These are phyloP conservation scores for Aspergillus aculeatinus DNA, from an alignment of 2,329 filamentous ascomycete species.

Conservation along the genomic window DNA sequence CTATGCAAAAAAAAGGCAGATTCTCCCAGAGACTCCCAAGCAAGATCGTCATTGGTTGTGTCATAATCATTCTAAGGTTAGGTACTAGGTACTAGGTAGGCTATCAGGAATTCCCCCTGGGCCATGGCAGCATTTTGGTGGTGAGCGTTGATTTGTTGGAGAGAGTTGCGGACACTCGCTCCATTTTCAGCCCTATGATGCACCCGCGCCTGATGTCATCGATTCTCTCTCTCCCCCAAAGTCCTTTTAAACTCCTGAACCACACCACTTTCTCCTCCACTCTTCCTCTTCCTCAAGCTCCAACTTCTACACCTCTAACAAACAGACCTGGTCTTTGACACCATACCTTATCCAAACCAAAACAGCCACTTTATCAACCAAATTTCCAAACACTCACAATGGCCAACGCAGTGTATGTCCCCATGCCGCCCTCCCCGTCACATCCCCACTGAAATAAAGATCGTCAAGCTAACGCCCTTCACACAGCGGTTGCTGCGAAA, in stretches of 20 bases:
- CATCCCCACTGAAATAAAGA: rapidly evolving
- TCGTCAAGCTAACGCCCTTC: background rate
- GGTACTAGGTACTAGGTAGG: too few species aligned
- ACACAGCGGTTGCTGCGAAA: constrained; percentile 2
- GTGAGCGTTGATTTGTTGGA: too few species aligned
- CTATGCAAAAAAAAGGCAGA: background rate
- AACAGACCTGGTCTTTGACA: too few species aligned
- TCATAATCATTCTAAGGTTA: background rate
- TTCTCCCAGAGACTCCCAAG: background rate
- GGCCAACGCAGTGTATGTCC: constrained; percentile 1
- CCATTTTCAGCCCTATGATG: constrained; percentile 7
- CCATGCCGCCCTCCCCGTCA: background rate
- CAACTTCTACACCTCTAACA: background rate
- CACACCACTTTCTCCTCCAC: background rate
- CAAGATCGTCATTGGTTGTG: background rate
- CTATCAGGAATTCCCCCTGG: background rate
- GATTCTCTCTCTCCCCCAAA: background rate
- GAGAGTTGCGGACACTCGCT: background rate
- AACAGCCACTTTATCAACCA: background rate
- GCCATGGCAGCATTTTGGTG: background rate
- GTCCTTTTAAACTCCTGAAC: background rate
- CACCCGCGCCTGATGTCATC: constrained; percentile 3
- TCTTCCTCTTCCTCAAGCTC: too few species aligned
- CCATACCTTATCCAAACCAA: background rate
- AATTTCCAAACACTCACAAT: background rate